Evolutionary conservation across 768 basidiomycete species (phyloP).

Genomic region (Naganishia vaughanmartiniae): DNA sequence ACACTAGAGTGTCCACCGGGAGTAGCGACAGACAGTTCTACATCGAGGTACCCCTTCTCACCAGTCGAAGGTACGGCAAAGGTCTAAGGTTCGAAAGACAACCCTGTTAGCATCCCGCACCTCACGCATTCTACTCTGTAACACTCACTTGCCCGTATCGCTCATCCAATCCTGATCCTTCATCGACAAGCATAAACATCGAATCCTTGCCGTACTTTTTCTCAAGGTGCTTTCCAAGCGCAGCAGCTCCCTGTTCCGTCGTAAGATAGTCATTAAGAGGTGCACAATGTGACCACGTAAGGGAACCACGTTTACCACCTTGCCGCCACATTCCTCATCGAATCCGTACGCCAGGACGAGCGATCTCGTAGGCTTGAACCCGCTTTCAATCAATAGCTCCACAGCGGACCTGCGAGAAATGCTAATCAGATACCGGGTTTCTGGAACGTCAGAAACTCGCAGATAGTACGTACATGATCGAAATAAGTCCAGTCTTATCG

Average conservation of each 20-base stretch:
- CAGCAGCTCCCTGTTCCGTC: conserved; percentile 36
- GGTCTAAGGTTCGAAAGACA: background rate
- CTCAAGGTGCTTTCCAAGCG: conserved; percentile 39
- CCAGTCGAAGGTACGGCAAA: conserved; percentile 41
- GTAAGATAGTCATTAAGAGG: background rate
- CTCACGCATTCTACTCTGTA: background rate
- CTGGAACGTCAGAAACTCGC: no score
- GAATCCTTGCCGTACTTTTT: conserved; percentile 45
- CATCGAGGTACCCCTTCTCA: conserved; percentile 48
- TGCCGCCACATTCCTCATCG: conserved; percentile 48
- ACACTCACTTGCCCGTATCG: conserved; percentile 38
- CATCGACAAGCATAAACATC: conserved; percentile 39
- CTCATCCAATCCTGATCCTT: conserved; percentile 36
- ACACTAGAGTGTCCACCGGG: conserved; percentile 47
- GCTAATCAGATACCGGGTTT: no score
- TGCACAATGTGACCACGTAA: background rate
- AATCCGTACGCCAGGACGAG: conserved; percentile 44
- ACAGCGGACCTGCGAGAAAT: conserved; percentile 40
- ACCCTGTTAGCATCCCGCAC: background rate
- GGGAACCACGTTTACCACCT: conserved; percentile 39
- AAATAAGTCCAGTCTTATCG: conserved; percentile 48
- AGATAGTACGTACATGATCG: conserved; percentile 38
- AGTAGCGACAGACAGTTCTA: conserved; percentile 40
- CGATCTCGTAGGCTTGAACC: conserved; percentile 40
- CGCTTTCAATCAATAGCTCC: conserved; percentile 40